A percentile compares a stretch with the other conserved stretches of the same genome.
Conservation (phyloP, 331 rosid genomes). For the Pyrus hybrid region DNA sequence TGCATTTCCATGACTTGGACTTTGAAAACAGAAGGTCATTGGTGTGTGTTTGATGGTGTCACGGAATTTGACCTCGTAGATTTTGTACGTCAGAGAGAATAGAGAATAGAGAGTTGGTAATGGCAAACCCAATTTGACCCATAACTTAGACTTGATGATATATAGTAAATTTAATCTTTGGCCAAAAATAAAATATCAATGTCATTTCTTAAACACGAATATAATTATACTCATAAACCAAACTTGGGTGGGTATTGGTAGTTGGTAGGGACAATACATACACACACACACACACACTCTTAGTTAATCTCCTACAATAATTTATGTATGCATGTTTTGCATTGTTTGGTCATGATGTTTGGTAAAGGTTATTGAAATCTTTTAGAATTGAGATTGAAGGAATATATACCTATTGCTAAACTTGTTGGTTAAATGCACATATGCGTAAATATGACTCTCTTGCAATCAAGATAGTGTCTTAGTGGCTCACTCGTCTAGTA, state of each 20-base stretch:
- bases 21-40: conserved; percentile 21
- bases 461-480: no score
- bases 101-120: conserved; percentile 34
- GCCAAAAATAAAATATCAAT: not conserved
- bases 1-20: conserved; percentile 30
- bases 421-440: no score
- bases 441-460: no score
- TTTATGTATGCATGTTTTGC: not conserved
- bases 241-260: not conserved
- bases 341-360: not conserved
- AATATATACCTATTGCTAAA: no score
- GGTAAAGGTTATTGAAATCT: not conserved
- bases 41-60: conserved; percentile 69
- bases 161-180: conserved; percentile 20
- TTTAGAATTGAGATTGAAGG: no score
- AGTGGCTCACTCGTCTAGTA: no score
- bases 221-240: not conserved
- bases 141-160: not conserved
- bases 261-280: not conserved
- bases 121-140: conserved; percentile 8
- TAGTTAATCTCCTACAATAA: not conserved
- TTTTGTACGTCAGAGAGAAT: conserved; percentile 28
- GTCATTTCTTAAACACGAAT: no score
- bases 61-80: conserved; percentile 51
- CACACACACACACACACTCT: not conserved